A percentile compares a stretch with the other conserved stretches of the same genome.
Conservation (phyloP, 1,139 yeast genomes). For the Diutina ranongensis region DNA sequence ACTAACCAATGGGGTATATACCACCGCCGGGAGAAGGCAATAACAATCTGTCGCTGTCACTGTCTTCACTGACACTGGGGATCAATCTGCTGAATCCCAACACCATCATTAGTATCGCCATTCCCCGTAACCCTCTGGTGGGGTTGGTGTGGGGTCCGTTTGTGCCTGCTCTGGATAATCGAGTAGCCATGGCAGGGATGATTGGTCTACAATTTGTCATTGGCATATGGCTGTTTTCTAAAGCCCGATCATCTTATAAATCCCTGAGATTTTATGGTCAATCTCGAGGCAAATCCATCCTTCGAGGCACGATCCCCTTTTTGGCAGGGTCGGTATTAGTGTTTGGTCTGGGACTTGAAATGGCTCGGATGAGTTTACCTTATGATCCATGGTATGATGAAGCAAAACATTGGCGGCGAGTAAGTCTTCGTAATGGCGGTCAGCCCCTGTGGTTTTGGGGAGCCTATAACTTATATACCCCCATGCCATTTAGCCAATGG, state of each 20-base stretch:
- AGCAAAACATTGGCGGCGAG: constrained; percentile 35
- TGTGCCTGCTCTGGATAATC: constrained; percentile 4
- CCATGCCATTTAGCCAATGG: constrained; percentile 39
- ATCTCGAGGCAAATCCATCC: constrained; percentile 12
- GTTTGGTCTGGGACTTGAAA: constrained; percentile 35
- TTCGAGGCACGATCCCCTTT: constrained; percentile 10
- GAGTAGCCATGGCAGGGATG: background rate
- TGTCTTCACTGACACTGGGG: background rate
- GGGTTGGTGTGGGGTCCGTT: constrained; percentile 6
- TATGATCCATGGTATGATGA: constrained; percentile 61
- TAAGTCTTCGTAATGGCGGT: constrained; percentile 30
- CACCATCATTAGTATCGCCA: background rate
- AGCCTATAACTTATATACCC: constrained; percentile 38
- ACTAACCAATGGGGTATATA: constrained; percentile 1
- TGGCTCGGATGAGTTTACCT: constrained; percentile 34
- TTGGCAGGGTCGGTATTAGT: constrained; percentile 11
- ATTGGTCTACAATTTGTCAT: background rate
- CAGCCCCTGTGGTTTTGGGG: constrained; percentile 49
- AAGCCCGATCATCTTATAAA: background rate
- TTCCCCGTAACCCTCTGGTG: constrained; percentile 6
- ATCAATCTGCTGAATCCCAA: background rate
- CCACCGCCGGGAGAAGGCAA: constrained; percentile 2
- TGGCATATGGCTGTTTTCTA: constrained; percentile 2
- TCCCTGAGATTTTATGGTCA: background rate
- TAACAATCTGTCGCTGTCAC: constrained; percentile 1